These are phyloP conservation scores for Coemansia erecta DNA, from an alignment of 192 early-diverging fungal genomes.

Conservation along the genomic window DNA sequence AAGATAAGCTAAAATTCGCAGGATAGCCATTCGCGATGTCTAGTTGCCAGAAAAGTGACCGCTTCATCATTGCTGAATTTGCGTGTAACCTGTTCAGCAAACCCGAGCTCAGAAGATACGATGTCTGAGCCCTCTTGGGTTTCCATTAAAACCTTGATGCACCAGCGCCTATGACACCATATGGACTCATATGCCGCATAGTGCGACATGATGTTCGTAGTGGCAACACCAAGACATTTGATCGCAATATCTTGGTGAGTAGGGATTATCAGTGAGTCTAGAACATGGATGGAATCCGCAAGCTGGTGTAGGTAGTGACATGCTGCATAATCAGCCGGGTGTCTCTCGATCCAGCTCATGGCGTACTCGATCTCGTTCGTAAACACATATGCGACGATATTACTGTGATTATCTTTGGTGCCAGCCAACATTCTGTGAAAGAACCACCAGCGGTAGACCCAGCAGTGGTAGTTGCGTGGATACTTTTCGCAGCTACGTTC, in stretches of 20 bases:
- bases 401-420: background rate
- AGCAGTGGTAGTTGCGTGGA: constrained; percentile 51
- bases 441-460: constrained; percentile 51
- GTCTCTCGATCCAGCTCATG: constrained; percentile 19
- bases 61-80: background rate
- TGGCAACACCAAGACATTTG: constrained; percentile 2
- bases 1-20: constrained; percentile 1
- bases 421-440: background rate
- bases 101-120: constrained; percentile 2
- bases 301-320: constrained; percentile 39
- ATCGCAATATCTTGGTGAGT: constrained; percentile 2
- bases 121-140: background rate
- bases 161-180: constrained; percentile 48
- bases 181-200: constrained; percentile 39
- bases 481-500: constrained; percentile 20
- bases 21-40: constrained; percentile 25
- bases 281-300: background rate
- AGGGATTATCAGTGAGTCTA: background rate
- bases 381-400: background rate
- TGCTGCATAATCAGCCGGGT: constrained; percentile 49
- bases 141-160: constrained; percentile 4
- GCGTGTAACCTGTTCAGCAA: constrained; percentile 8
- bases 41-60: constrained; percentile 6
- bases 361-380: constrained; percentile 1
- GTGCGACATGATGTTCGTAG: constrained; percentile 10